Conservation (phyloP, 768 basidiomycete species). For the Boletus sp. region DNA sequence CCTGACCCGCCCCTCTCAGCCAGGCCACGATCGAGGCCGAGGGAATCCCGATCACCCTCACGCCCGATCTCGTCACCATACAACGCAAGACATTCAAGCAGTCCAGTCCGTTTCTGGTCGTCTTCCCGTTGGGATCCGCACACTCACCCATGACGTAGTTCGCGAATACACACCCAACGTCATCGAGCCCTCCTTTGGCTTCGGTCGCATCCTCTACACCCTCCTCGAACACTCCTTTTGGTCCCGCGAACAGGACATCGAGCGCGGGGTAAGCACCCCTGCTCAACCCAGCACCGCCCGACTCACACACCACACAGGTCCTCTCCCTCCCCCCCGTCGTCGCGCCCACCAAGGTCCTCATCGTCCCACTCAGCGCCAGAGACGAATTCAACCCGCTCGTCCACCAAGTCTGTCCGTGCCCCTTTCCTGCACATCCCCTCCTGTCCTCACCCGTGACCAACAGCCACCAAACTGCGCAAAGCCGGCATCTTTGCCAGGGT, state of each 20-base stretch:
- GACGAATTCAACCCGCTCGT: slow-evolving; percentile 82
- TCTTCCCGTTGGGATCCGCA: slow-evolving; percentile 9
- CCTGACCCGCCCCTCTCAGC: slow-evolving; percentile 29
- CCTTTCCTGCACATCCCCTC: rapidly evolving
- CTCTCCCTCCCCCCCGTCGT: slow-evolving; percentile 86
- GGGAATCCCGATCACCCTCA: slow-evolving; percentile 66
- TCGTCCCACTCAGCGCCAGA: slow-evolving; percentile 88
- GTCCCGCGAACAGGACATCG: slow-evolving; percentile 88
- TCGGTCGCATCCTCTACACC: slow-evolving; percentile 92
- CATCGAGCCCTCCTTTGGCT: slow-evolving; percentile 97
- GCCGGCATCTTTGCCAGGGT: slow-evolving; percentile 91
- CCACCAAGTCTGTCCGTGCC: slow-evolving; percentile 80
- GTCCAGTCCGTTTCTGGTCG: slow-evolving; percentile 51
- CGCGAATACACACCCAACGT: slow-evolving; percentile 97
- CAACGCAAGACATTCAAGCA: slow-evolving; percentile 85
- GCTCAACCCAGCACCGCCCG: background rate
- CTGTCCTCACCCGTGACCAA: background rate
- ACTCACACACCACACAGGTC: slow-evolving; percentile 47
- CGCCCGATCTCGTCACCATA: slow-evolving; percentile 71
- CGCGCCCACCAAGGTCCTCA: slow-evolving; percentile 94
- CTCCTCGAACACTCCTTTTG: slow-evolving; percentile 96
- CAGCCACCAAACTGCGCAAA: slow-evolving; percentile 83
- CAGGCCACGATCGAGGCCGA: slow-evolving; percentile 55
- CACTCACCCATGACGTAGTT: slow-evolving; percentile 46
- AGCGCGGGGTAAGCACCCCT: slow-evolving; percentile 65